These are phyloP conservation scores for Didymella pomorum DNA, from an alignment of 2,329 filamentous ascomycete genomes.

Conservation along the genomic window DNA sequence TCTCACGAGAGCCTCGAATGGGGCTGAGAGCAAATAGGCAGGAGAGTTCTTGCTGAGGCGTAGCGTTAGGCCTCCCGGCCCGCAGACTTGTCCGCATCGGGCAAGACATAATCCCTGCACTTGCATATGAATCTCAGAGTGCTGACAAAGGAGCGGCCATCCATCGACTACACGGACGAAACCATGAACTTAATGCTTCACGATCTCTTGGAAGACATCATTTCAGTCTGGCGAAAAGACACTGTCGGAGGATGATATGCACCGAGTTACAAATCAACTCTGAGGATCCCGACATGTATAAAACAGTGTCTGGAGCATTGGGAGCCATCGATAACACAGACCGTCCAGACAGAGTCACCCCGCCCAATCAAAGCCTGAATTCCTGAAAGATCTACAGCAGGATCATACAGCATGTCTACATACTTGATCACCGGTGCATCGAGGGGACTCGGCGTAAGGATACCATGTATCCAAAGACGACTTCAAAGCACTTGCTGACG, in stretches of 20 bases:
- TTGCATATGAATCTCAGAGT: not conserved
- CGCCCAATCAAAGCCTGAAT: not conserved
- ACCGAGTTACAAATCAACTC: not conserved
- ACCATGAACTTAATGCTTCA: not conserved
- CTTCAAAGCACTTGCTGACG: not conserved
- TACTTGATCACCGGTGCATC: slow-evolving; percentile 43
- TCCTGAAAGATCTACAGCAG: not conserved
- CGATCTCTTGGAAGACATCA: not conserved
- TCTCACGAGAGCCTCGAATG: not conserved
- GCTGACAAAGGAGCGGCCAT: not conserved
- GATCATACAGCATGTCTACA: slow-evolving; percentile 29
- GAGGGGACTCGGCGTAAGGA: slow-evolving; percentile 40
- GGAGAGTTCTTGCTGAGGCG: not conserved
- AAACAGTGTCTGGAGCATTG: not conserved
- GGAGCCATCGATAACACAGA: not conserved
- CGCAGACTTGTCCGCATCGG: not conserved
- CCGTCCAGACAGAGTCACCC: not conserved
- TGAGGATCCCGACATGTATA: not conserved
- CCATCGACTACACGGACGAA: not conserved
- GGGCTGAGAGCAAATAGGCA: not conserved
- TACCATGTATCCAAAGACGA: not conserved
- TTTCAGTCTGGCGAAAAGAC: not conserved
- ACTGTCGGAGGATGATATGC: not conserved
- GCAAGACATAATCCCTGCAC: not conserved
- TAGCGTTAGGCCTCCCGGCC: not conserved